Evolutionary conservation across 305 asterid genomes (phyloP).

Genomic region (Fraxinus paxiana): DNA sequence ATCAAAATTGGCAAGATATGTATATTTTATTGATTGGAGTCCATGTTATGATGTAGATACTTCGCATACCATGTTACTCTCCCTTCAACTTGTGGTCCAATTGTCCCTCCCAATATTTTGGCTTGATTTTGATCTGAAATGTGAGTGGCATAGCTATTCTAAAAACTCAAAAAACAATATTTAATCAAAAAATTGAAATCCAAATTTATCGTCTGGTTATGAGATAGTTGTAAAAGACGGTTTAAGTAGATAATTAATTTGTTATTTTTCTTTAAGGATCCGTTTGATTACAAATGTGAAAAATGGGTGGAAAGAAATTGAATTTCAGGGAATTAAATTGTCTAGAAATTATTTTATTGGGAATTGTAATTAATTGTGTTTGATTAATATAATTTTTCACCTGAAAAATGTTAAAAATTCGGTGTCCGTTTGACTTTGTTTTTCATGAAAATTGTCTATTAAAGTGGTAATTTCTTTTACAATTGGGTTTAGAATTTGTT

Average conservation of each 20-base stretch:
- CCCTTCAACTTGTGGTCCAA: not conserved
- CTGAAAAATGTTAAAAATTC: no score
- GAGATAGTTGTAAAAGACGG: not conserved
- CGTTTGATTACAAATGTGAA: no score
- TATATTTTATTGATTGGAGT: not conserved
- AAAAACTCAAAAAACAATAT: not conserved
- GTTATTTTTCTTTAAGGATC: not conserved
- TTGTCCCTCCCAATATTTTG: not conserved
- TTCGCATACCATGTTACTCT: not conserved
- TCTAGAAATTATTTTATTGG: no score
- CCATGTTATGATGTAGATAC: slow-evolving; percentile 25
- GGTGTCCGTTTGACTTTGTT: no score
- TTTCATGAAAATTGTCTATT: no score
- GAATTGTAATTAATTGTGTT: no score
- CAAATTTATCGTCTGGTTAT: not conserved
- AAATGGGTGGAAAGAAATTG: no score
- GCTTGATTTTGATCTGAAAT: not conserved
- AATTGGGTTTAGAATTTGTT: no score
- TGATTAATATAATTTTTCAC: no score
- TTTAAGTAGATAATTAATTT: no score
- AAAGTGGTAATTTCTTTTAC: no score
- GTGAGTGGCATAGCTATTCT: not conserved
- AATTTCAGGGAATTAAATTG: no score
- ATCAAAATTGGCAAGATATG: not conserved
- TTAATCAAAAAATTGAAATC: not conserved